Evolutionary conservation across 805 yeast genomes (phyloP), one percentile per base, ranked within the genome.

Genomic region (Cyberlindnera misumaiensis): DNA sequence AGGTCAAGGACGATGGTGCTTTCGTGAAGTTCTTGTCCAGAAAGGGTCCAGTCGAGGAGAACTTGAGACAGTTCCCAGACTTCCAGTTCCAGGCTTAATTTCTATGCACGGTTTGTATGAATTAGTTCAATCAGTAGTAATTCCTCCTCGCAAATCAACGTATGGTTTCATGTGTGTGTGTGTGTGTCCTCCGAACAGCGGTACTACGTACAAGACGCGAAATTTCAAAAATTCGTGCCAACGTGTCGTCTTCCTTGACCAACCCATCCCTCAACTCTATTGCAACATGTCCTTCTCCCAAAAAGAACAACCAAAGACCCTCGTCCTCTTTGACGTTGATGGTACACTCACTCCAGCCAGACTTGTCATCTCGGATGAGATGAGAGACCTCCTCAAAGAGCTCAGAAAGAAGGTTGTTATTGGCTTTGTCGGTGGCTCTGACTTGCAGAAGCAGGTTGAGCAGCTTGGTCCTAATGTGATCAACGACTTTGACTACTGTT

Each of bases 1-100:
- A 90, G 78, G 95, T 93, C 67, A 86, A 86, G 77, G 97, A 90
- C 63, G 99, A 93, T 64, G 99, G 99, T 84, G 95, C 98, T 70
- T 93, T 82, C 76, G 97, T 93, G 65, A 93, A 93, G 83, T 93
- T 93, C 87, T 80, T 93, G 74, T 75, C 93, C 69, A 85, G 73
- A 76, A 88, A 86, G 81, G 99, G 99, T 77, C 79, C 85, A 59
- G 79, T 93, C 65, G 95, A 83, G 67, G 73, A 75, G 64, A 87
- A 88, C 94, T 77, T 86, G 78, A 74, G 72, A 64, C 83, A 80
- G 67, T 90, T 89, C 96, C 97, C 97, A 72, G 83, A 83, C 77
- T 77, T 61, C 63, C 59, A 65, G 55, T 55, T 53, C 55, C 56
- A 62, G 58, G 72, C 72, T 61, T 64, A 65, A 62, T 39, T 39